Percentiles rank a stretch among this genome's conserved stretches.
Evolutionary conservation across 2,329 filamentous ascomycete genomes (phyloP).

Genomic region (Penicillium sp.): DNA sequence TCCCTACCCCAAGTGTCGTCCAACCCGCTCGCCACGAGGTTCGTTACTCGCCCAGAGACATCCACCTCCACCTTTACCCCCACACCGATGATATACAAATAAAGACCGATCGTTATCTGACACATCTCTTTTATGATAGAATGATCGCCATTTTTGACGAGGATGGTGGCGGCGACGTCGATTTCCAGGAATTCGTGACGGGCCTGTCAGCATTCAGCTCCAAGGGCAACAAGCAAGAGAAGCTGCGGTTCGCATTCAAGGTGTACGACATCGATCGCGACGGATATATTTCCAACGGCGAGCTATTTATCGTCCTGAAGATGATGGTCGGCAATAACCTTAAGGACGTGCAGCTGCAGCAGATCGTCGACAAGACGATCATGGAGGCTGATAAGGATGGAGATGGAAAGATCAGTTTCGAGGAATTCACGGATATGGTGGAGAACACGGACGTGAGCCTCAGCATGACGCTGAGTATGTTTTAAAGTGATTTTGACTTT

Average conservation of each 20-base stretch:
- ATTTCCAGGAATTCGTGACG: constrained; percentile 98
- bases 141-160: constrained; percentile 99
- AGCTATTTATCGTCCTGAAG: constrained; percentile 98
- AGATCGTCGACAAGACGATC: constrained; percentile 99
- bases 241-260: constrained; percentile 96
- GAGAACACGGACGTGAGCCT: constrained; percentile 78
- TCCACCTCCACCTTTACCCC: background rate
- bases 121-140: constrained; percentile 47
- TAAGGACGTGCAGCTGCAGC: constrained; percentile 98
- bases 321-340: constrained; percentile 99
- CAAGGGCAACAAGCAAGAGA: constrained; percentile 99
- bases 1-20: constrained; percentile 96
- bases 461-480: constrained; percentile 66
- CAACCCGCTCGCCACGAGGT: constrained; percentile 94
- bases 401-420: constrained; percentile 98
- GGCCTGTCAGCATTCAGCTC: constrained; percentile 93
- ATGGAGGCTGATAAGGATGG: constrained; percentile 97
- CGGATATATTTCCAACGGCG: constrained; percentile 97
- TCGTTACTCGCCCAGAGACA: constrained; percentile 28
- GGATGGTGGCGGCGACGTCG: constrained; percentile 94
- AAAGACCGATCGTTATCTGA: background rate
- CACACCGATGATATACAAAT: background rate
- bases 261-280: constrained; percentile 99
- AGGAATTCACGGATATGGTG: constrained; percentile 99
- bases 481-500: background rate